Base-by-base conservation (phyloP, 2,329 filamentous ascomycete genomes). In the Fusarium sacchari region DNA sequence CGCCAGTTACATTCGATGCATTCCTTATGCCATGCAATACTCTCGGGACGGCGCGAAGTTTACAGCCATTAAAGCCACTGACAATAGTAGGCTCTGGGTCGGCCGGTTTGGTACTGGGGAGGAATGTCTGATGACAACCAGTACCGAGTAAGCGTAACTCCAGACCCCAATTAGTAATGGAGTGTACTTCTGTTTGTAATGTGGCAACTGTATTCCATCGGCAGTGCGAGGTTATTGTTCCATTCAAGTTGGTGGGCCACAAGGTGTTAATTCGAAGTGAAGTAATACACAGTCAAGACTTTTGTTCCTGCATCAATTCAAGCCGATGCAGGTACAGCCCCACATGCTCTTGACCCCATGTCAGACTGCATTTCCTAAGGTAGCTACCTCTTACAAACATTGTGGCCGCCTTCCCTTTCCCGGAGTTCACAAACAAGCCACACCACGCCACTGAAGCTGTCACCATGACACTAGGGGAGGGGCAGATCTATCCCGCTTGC, bases 51-150 rank as follows among this genome's bases (percentile, higher is more conserved):
- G 71, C 64, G 71, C 52, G 61, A 57, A 61, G 71, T 40, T 59
- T 65, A 52, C 59, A 62, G 67, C 71, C 71, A 74, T 64, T 40
- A 53, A 57, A 63, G 59, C 52, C 53, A 58, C 60, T 32, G n/a
- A 36, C 13, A 57, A 34, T 28, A n/a, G 30, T 71, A 43, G 37
- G 32, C 42, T 60, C 44, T 55, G 24, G 24, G 40, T 49, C 53
- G 42, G 17, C 71, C 42, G 53, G 47, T n/a, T 60, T 60, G 52
- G 60, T 69, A 39, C 30, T 47, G 7, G 26, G 9, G 40, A 74
- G 72, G 72, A 74, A 74, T 74, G 72, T 24, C 42, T n/a, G 30
- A 44, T 53, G 42, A 34, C 57, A 62, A 72, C 26, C 56, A 53
- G 34, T 14, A 37, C 40, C 22, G 43, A 39, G 22, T 34, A 57